Percentiles rank a stretch among this genome's conserved stretches.
Conservation (phyloP, 192 early-diverging fungal genomes). For the Podila horticola region DNA sequence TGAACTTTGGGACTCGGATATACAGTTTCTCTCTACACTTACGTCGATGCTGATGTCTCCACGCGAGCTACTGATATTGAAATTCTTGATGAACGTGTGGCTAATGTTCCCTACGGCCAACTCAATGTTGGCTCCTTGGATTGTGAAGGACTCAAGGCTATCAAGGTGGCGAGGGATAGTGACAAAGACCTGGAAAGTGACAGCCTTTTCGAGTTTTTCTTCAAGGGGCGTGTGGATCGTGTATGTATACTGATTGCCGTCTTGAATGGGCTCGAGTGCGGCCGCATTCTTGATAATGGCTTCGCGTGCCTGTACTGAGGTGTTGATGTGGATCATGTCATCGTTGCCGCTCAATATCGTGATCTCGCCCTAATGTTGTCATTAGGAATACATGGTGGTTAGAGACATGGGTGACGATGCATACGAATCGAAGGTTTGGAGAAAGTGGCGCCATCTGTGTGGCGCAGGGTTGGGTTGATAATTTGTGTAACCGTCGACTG, state of each 20-base stretch:
- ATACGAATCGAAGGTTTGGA: too few species aligned
- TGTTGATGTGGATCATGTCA: conserved; percentile 45
- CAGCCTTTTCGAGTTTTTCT: conserved; percentile 33
- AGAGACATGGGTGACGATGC: too few species aligned
- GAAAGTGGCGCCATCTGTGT: too few species aligned
- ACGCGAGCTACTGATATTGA: conserved; percentile 11
- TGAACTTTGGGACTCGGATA: background rate
- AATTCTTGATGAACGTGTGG: conserved; percentile 38
- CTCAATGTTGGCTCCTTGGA: conserved; percentile 30
- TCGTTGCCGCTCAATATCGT: conserved; percentile 50
- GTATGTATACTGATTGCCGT: conserved; percentile 40
- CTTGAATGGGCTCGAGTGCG: conserved; percentile 43
- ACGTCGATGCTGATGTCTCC: conserved; percentile 45
- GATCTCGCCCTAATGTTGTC: conserved; percentile 35
- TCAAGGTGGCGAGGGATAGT: conserved; percentile 39
- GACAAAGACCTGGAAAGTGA: conserved; percentile 41
- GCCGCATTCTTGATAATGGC: conserved; percentile 40
- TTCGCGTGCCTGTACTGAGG: conserved; percentile 41
- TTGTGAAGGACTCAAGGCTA: conserved; percentile 39
- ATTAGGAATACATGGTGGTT: too few species aligned
- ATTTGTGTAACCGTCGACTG: too few species aligned
- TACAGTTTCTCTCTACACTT: background rate
- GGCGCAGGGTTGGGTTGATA: too few species aligned
- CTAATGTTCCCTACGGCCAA: conserved; percentile 43
- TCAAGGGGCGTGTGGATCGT: conserved; percentile 46